Percentiles rank a stretch among this genome's conserved stretches.
Evolutionary conservation across 768 basidiomycete genomes (phyloP).

Genomic region (Hericium rajendrae): DNA sequence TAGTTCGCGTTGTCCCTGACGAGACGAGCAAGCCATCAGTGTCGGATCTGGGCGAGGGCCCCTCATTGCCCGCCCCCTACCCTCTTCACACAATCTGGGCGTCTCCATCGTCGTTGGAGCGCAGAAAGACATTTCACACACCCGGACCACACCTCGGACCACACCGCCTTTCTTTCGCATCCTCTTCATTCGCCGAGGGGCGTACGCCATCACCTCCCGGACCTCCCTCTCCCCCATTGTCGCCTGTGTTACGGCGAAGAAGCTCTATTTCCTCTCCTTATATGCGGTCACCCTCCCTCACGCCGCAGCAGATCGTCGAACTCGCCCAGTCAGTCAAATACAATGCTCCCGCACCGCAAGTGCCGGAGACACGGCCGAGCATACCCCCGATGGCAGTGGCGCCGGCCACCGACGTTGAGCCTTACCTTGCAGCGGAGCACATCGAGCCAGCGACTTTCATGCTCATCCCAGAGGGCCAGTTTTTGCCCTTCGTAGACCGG

Average conservation of each 20-base stretch:
- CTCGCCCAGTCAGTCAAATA: conserved; percentile 3
- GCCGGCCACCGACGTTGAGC: too few species aligned
- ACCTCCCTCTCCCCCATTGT: conserved; percentile 6
- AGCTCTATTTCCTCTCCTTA: conserved; percentile 3
- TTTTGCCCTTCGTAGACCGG: conserved; percentile 13
- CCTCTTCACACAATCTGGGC: background rate
- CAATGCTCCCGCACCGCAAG: background rate
- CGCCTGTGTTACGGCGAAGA: conserved; percentile 5
- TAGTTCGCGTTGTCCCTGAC: conserved; percentile 9
- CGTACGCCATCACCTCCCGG: background rate
- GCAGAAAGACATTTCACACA: conserved; percentile 1
- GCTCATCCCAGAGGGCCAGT: conserved; percentile 10
- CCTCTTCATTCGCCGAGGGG: conserved; percentile 10
- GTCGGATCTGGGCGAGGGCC: too few species aligned
- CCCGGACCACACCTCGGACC: background rate
- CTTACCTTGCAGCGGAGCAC: too few species aligned
- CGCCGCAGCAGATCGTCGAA: conserved; percentile 11
- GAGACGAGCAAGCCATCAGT: background rate
- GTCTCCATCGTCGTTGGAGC: conserved; percentile 1
- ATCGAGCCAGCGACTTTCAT: background rate
- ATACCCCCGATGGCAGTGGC: too few species aligned
- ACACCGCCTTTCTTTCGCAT: conserved; percentile 12
- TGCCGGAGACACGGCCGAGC: too few species aligned
- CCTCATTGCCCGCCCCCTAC: background rate
- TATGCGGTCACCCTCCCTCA: background rate